Evolutionary conservation across 257 asterid genomes (phyloP).

Genomic region (Fraxinus cuspidata): DNA sequence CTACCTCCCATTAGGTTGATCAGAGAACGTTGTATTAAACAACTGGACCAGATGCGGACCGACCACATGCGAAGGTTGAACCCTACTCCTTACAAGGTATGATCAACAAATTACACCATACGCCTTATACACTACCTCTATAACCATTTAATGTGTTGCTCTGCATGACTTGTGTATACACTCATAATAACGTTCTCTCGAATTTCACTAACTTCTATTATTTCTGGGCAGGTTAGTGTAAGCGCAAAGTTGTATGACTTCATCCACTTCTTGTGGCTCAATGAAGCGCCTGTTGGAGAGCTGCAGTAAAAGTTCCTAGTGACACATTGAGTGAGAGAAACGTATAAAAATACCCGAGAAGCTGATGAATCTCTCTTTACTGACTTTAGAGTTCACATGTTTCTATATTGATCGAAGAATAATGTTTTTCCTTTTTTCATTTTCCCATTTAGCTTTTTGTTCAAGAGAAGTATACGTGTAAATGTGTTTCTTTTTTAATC

Average conservation of each 20-base stretch:
- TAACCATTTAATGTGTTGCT: background rate
- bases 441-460: background rate
- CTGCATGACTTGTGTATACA: background rate
- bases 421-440: background rate
- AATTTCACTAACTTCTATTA: background rate
- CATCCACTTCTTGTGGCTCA: constrained; percentile 96
- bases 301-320: constrained; percentile 45
- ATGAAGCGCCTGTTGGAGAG: constrained; percentile 98
- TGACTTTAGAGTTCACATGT: background rate
- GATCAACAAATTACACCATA: background rate
- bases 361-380: background rate
- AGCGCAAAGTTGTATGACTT: constrained; percentile 89
- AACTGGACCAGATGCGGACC: constrained; percentile 79
- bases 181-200: background rate
- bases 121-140: background rate
- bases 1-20: constrained; percentile 58
- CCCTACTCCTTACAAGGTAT: constrained; percentile 99
- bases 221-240: constrained; percentile 69
- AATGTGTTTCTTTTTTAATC: background rate
- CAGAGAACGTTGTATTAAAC: constrained; percentile 75
- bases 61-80: constrained; percentile 98
- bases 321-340: background rate
- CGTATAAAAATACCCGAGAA: background rate
- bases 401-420: background rate
- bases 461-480: background rate